phyloP scores from a whole-genome alignment of 495 filamentous ascomycete genomes.

The Thermothielavioides terrestris region DNA sequence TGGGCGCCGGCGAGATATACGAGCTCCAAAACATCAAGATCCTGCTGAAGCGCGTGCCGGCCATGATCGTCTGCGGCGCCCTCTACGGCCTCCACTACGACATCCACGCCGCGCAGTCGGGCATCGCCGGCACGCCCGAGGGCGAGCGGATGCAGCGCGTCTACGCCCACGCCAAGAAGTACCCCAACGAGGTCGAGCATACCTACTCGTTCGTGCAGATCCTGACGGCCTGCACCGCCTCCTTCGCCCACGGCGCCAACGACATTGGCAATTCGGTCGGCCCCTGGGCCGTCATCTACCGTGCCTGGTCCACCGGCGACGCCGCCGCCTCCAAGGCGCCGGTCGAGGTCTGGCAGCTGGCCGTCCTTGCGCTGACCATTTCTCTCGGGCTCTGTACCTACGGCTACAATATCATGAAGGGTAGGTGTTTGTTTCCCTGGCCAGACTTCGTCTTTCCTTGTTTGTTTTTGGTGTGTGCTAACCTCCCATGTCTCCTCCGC shows the following conservation, averaged over 20 bases:
- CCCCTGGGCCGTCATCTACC: constrained; percentile 62
- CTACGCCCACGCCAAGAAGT: constrained; percentile 54
- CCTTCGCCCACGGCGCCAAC: constrained; percentile 74
- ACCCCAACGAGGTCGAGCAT: constrained; percentile 69
- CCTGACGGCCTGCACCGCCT: constrained; percentile 63
- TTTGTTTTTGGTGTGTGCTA: too few relatives aligned
- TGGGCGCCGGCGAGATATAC: constrained; percentile 59
- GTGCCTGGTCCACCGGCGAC: constrained; percentile 48
- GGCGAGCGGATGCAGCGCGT: constrained; percentile 52
- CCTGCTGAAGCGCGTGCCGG: constrained; percentile 51
- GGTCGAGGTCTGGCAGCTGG: constrained; percentile 59
- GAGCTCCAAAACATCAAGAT: constrained; percentile 55
- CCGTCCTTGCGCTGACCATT: constrained; percentile 26
- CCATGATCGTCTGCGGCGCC: constrained; percentile 43
- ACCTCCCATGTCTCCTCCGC: neutral
- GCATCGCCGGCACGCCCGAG: constrained; percentile 56
- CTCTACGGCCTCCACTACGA: constrained; percentile 67
- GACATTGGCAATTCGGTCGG: constrained; percentile 73
- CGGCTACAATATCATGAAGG: constrained; percentile 59
- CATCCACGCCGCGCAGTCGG: constrained; percentile 59
- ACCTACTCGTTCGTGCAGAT: constrained; percentile 69
- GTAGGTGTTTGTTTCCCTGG: too few relatives aligned
- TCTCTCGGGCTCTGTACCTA: constrained; percentile 58
- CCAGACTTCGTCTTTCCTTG: neutral
- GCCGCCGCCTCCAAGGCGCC: constrained; percentile 43